Conservation (phyloP, 2,329 filamentous ascomycete genomes). For the Helotiales sp. region DNA sequence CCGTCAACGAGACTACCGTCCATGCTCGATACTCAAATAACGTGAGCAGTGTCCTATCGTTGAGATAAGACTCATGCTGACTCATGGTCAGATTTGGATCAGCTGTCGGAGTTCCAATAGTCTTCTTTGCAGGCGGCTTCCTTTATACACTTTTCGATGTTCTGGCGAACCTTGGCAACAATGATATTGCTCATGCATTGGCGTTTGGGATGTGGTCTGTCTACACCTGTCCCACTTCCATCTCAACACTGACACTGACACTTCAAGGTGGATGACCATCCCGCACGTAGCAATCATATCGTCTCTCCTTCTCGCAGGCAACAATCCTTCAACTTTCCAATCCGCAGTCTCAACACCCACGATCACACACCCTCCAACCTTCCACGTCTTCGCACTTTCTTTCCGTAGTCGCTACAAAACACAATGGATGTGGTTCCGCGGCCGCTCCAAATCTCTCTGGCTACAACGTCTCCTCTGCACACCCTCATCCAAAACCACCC, state of each 20-base stretch:
- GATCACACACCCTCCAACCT: neutral
- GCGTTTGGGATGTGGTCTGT: conserved; percentile 23
- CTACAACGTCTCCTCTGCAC: neutral
- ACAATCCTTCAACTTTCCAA: conserved; percentile 25
- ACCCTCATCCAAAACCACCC: neutral
- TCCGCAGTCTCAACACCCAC: neutral
- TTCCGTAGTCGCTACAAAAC: conserved; percentile 17
- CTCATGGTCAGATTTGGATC: conserved; percentile 20
- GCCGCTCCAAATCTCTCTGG: conserved; percentile 16
- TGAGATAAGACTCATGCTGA: neutral
- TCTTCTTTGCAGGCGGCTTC: conserved; percentile 34
- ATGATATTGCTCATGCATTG: conserved; percentile 29
- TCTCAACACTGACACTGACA: neutral
- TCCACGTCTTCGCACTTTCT: conserved; percentile 12
- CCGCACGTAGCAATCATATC: conserved; percentile 27
- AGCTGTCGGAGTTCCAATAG: conserved; percentile 32
- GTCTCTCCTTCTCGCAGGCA: conserved; percentile 23
- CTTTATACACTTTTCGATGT: conserved; percentile 23
- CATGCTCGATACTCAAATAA: conserved; percentile 1
- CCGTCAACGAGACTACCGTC: conserved; percentile 1
- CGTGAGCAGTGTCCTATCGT: neutral
- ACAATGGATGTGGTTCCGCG: conserved; percentile 18
- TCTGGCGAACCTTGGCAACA: conserved; percentile 21
- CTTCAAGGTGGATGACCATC: conserved; percentile 28
- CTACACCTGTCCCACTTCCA: neutral